Evolutionary conservation across 768 basidiomycete genomes (phyloP), one percentile per base, ranked within the genome.

Genomic region (Termitomyces heimii): DNA sequence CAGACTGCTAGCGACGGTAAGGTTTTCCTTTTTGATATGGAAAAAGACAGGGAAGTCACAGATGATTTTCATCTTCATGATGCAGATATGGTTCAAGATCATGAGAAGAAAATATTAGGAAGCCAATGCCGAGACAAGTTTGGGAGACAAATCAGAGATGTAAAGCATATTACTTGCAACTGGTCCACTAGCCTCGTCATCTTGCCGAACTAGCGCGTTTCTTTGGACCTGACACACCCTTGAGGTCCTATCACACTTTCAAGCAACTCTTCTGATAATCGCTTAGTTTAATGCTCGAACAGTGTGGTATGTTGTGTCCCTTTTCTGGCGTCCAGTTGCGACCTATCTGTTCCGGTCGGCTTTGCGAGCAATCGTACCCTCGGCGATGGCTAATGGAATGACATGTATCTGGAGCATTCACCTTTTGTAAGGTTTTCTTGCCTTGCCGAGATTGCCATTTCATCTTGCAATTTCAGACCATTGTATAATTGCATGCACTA

Each of bases 121-220:
- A 86, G 68, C 94, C 97, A 10, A 68, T 99, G 53, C 70, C 95
- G 55, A 73, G 77, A 70, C 97, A 99, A 72, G 83, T 99, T 59
- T 94, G 89, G 91, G 74, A 84, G 60, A 83, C 83, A 16, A 89
- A 94, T 70, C 96, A 91, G 67, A 89, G 85, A 88, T 85, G 91
- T 68, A 99, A 99, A 77, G 83, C 89, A 4, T 98, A 94, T 71
- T 99, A 99, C 69, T 77, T 99, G 50, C 82, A 92, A 65, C 97
- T 98, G 71, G 92, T 99, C 0, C 97, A 99, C 71, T 94, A 98
- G 69, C 96, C 97, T 1, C 83, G 97, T 43, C 95, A 95, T 69
- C 71, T 95, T 53, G 71, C 83, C 8, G 79, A 92, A 52, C 86
- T 89, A 18, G 94, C 95, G 2, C 85, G 92, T 62, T 75, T 99